Base-by-base conservation (phyloP, 177 flowering plant species). In the Telopea speciosissima region DNA sequence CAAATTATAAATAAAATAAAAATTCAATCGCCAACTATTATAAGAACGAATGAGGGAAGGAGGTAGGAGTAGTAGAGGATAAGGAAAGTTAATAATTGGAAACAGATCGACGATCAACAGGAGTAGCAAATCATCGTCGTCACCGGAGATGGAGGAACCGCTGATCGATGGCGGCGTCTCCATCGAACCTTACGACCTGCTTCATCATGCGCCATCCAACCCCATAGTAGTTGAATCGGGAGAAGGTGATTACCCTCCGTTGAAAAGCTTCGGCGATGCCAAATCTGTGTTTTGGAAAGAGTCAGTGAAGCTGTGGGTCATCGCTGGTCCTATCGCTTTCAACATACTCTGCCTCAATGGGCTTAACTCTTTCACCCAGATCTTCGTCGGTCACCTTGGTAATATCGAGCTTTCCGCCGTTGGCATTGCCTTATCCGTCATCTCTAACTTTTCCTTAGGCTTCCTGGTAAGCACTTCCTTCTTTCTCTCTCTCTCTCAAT, bases 341-440 rank as follows among this genome's bases (percentile, higher is more conserved):
- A 80, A 74, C 33, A 83, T 85, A 0, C 26, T 90, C 7, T 90
- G 93, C 71, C 75, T 85, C 49, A 90, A 74, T 75, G 91, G 86
- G 22, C 66, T 74, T 5, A 79, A 79, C 72, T 80, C 89, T 14
- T 24, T 81, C 42, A 86, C 97, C 26, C 84, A 71, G 71, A 86
- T 92, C 3, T 90, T 92, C 69, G 92, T 74, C 7, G 97, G 96
- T 21, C 97, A 89, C 62, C 69, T 92, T 58, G 92, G 96, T 0
- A 80, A 85, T 8, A 33, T 89, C 62, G 78, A 90, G 83, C 84
- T 92, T 54, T 87, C 92, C 8, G 90, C 90, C 25, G 84, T 89
- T 45, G 74, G 93, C 26, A 81, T 90, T 65, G 72, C 87, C 24
- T 63, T 81, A 58, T 75, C 85, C 21, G 97, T 90, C 75, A 78